Evolutionary conservation across 148 eudicot genomes (phyloP), one percentile per base, ranked within the genome.

Genomic region (Chenopodium formosanum): DNA sequence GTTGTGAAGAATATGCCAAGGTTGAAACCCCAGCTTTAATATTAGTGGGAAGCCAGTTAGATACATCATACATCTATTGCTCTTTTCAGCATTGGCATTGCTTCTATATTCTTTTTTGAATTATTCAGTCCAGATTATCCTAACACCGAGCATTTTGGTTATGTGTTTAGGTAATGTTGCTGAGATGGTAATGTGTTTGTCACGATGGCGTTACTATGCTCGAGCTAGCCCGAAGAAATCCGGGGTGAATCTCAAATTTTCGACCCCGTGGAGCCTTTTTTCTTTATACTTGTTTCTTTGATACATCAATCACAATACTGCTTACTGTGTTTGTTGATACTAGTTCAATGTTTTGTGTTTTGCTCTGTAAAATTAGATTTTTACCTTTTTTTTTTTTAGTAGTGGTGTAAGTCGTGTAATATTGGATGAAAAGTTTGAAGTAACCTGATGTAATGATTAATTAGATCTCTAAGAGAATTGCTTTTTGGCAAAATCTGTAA

Each of bases 361-460:
- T 48, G n/a, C 27, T 74, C 1, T 74, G 77, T 74, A 74, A 19
- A 44, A 25, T 52, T 52, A 74, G 62, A 48, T 50, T 50, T 34
- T 32, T 44, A 70, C 25, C 40, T 40, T 20, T 9, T 17, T 22
- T 52, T 50, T 9, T 50, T 50, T 8, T 50, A 46, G 23, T 12
- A 73, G 60, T 23, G 32, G 48, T 52, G 77, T 74, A 50, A 74
- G 63, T 74, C 63, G 8, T 4, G 52, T 25, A 74, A 27, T n/a
- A 50, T 0, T 46, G 53, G 1, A 44, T 72, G 75, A n/a, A n/a
- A 72, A 72, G 56, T 72, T 72, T 72, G 56, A 70, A 23, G n/a
- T 22, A 70, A 70, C 7, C 47, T 70, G n/a, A 72, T 72, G 75
- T 72, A 72, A 72, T 70, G 25, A 69, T 69, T 70, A 40, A 70